These are phyloP conservation scores for Talaromyces islandicus DNA, from an alignment of 2,329 filamentous ascomycete species.

Conservation along the genomic window DNA sequence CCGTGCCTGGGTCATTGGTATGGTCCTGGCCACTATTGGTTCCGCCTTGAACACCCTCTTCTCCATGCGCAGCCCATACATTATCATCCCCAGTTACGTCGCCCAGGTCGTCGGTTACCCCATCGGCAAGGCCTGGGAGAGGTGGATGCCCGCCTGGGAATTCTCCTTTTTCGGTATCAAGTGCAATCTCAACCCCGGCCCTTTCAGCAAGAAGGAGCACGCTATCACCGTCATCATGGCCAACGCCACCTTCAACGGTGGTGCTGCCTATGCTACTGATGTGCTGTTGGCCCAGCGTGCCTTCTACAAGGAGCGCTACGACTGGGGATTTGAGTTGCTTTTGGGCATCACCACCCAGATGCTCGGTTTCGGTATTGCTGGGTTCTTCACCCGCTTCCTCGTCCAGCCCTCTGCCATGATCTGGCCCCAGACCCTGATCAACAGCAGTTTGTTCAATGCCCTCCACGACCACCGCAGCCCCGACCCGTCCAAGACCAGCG, in stretches of 20 bases:
- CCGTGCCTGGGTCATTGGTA: slow-evolving; percentile 58
- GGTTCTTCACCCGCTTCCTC: slow-evolving; percentile 60
- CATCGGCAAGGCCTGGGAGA: slow-evolving; percentile 35
- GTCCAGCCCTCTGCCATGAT: slow-evolving; percentile 60
- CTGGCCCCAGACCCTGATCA: slow-evolving; percentile 64
- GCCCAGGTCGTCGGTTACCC: slow-evolving; percentile 59
- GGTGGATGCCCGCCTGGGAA: slow-evolving; percentile 29
- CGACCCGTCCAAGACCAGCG: slow-evolving; percentile 52
- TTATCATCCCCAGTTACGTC: slow-evolving; percentile 56
- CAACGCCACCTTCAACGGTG: slow-evolving; percentile 59
- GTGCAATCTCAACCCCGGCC: slow-evolving; percentile 38
- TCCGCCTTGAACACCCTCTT: slow-evolving; percentile 59
- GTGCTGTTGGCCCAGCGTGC: slow-evolving; percentile 65
- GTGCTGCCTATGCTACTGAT: slow-evolving; percentile 64
- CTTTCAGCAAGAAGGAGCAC: slow-evolving; percentile 45
- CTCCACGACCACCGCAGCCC: slow-evolving; percentile 61
- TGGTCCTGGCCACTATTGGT: slow-evolving; percentile 57
- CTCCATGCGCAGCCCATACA: slow-evolving; percentile 50
- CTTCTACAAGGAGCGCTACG: slow-evolving; percentile 67
- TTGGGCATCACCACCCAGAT: slow-evolving; percentile 64
- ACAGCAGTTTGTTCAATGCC: slow-evolving; percentile 62
- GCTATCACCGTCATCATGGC: slow-evolving; percentile 48
- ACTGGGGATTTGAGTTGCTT: slow-evolving; percentile 60
- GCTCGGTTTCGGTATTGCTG: slow-evolving; percentile 63
- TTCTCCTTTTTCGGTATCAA: slow-evolving; percentile 32